Percentiles rank a stretch among this genome's conserved stretches.
Evolutionary conservation across 352 stramenopile species (phyloP).

Genomic region (Phytophthora sp.): DNA sequence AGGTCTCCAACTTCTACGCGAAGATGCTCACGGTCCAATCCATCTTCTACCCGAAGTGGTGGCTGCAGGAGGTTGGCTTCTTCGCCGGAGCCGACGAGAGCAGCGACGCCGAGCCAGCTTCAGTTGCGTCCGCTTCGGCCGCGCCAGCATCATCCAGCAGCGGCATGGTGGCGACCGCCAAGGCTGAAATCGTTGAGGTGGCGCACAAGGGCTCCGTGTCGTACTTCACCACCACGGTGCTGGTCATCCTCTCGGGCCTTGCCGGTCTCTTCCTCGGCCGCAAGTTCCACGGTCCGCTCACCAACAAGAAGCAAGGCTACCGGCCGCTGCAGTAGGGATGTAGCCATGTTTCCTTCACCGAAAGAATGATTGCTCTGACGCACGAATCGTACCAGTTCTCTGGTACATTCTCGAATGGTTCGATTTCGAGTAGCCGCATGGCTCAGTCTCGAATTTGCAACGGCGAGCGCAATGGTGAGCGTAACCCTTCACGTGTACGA

Average conservation of each 20-base stretch:
- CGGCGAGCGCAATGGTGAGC: slow-evolving; percentile 18
- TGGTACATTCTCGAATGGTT: slow-evolving; percentile 21
- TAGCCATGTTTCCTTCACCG: slow-evolving; percentile 10
- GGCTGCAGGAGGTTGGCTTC: slow-evolving; percentile 80
- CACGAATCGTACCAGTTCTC: slow-evolving; percentile 5
- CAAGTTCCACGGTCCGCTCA: slow-evolving; percentile 53
- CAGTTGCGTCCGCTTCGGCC: slow-evolving; percentile 1
- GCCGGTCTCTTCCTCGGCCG: slow-evolving; percentile 61
- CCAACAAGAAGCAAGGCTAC: slow-evolving; percentile 54
- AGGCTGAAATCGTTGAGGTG: slow-evolving; percentile 16
- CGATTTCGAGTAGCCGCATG: neutral
- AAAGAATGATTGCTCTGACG: slow-evolving; percentile 21
- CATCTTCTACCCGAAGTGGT: slow-evolving; percentile 88
- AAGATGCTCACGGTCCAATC: slow-evolving; percentile 47
- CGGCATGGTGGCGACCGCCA: slow-evolving; percentile 15
- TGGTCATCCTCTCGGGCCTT: slow-evolving; percentile 50
- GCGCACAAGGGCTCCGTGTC: slow-evolving; percentile 39
- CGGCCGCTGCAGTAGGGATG: slow-evolving; percentile 44
- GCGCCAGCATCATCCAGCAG: slow-evolving; percentile 18
- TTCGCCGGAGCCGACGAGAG: slow-evolving; percentile 46
- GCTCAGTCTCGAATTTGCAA: slow-evolving; percentile 20
- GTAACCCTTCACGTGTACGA: slow-evolving; percentile 96
- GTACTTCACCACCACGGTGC: slow-evolving; percentile 56
- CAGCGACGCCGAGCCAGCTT: slow-evolving; percentile 6
- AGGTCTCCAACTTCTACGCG: slow-evolving; percentile 61